Percentiles rank a stretch among this genome's conserved stretches.
phyloP scores from a whole-genome alignment of 495 filamentous ascomycete genomes.

The Penicillium odoratum region DNA sequence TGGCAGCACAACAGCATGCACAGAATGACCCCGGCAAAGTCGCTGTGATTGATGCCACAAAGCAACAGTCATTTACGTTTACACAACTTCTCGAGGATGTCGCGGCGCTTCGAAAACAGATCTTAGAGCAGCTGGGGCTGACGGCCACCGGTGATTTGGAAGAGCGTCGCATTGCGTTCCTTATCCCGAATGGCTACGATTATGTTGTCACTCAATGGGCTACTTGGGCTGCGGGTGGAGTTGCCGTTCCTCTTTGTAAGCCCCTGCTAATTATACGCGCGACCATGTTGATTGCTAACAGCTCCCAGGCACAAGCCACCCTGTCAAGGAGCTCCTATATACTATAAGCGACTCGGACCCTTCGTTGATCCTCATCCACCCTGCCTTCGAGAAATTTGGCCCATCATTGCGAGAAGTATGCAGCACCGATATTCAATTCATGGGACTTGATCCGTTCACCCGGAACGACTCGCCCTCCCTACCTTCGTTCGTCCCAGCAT shows the following conservation, averaged over 20 bases:
- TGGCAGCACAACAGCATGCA: conserved; percentile 49
- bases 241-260: conserved; percentile 43
- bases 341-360: conserved; percentile 46
- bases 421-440: conserved; percentile 30
- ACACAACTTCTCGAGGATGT: conserved; percentile 77
- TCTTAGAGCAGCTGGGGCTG: conserved; percentile 50
- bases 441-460: conserved; percentile 34
- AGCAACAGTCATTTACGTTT: conserved; percentile 73
- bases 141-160: conserved; percentile 55
- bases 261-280: background rate
- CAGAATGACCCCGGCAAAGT: conserved; percentile 64
- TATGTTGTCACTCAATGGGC: conserved; percentile 75
- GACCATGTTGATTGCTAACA: conserved; percentile 2
- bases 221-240: conserved; percentile 42
- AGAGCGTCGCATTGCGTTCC: conserved; percentile 76
- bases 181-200: conserved; percentile 88
- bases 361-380: conserved; percentile 43
- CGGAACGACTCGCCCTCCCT: conserved; percentile 23
- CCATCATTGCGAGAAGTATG: conserved; percentile 33
- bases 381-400: conserved; percentile 37
- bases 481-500: conserved; percentile 31
- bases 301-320: conserved; percentile 45
- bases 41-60: conserved; percentile 72
- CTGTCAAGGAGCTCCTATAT: conserved; percentile 44
- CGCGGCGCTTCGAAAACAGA: conserved; percentile 59